These are phyloP conservation scores for Candida namnaoensis DNA, from an alignment of 805 yeast genomes.

Conservation along the genomic window DNA sequence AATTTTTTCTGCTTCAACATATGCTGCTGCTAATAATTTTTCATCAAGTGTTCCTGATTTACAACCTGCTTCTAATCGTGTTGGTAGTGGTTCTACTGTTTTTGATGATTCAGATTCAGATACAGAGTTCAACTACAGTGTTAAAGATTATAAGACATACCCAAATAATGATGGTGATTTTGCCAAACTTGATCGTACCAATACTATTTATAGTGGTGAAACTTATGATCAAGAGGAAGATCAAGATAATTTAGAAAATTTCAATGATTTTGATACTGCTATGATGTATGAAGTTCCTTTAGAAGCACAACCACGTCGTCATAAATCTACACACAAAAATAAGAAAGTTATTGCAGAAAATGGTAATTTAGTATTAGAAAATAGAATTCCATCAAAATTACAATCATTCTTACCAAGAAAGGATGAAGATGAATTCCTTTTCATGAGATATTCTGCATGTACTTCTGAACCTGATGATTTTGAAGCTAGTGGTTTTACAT, in stretches of 20 bases:
- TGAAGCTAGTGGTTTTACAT: constrained; percentile 68
- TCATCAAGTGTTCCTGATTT: constrained; percentile 7
- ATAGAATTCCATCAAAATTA: constrained; percentile 88
- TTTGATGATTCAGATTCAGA: constrained; percentile 11
- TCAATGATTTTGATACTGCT: constrained; percentile 33
- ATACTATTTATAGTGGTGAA: constrained; percentile 20
- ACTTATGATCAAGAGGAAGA: constrained; percentile 27
- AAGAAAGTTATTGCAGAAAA: constrained; percentile 69
- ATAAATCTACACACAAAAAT: constrained; percentile 50
- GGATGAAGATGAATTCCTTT: constrained; percentile 87
- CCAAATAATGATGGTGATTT: constrained; percentile 6
- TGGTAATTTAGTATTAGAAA: constrained; percentile 84
- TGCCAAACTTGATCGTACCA: constrained; percentile 8
- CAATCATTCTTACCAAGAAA: constrained; percentile 78
- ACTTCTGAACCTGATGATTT: constrained; percentile 90
- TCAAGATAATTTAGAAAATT: constrained; percentile 7
- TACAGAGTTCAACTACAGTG: background rate
- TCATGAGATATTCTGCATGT: constrained; percentile 96
- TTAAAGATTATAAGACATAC: constrained; percentile 4
- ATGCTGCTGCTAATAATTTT: constrained; percentile 42
- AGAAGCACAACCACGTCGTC: constrained; percentile 43
- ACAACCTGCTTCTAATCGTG: constrained; percentile 10
- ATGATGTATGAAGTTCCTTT: constrained; percentile 31
- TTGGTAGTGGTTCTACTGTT: constrained; percentile 21
- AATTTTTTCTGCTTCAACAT: constrained; percentile 52